Evolutionary conservation across 371 early-diverging fungal species (phyloP).

Genomic region (Mortierella sp.): DNA sequence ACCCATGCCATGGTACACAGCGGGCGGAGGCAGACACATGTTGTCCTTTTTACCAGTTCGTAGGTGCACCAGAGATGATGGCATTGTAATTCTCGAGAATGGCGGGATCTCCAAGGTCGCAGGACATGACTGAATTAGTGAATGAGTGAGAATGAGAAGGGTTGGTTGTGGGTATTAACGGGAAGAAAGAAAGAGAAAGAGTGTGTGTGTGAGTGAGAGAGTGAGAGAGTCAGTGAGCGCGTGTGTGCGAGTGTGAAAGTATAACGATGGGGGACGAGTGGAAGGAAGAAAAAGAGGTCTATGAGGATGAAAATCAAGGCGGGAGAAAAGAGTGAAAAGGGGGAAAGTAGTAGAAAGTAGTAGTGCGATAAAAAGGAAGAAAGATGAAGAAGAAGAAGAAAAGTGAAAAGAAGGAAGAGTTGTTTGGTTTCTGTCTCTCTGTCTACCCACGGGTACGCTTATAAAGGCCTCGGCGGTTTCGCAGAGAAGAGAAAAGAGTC

Average conservation of each 20-base stretch:
- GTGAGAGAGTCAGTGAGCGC: no score
- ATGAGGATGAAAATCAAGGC: neutral
- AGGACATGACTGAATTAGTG: conserved; percentile 55
- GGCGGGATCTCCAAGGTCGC: conserved; percentile 69
- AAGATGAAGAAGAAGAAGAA: neutral
- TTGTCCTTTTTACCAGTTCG: conserved; percentile 63
- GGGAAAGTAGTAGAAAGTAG: neutral
- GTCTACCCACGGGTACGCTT: neutral
- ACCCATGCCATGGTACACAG: no score
- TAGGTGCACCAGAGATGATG: conserved; percentile 60
- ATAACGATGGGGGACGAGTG: neutral
- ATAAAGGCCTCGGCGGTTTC: no score
- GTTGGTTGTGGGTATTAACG: neutral
- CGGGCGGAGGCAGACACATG: no score
- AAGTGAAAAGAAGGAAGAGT: neutral
- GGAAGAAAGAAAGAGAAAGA: neutral
- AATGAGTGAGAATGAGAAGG: neutral
- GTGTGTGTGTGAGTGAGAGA: no score
- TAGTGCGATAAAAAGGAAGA: conserved; percentile 2
- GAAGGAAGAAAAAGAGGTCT: neutral
- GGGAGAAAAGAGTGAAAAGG: neutral
- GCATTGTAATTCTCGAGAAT: conserved; percentile 65
- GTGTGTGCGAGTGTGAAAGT: no score
- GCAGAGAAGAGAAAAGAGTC: neutral
- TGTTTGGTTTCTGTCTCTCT: neutral